Evolutionary conservation across 495 filamentous ascomycete species (phyloP), one percentile per base, ranked within the genome.

Genomic region (Aspergillus ellipticus): DNA sequence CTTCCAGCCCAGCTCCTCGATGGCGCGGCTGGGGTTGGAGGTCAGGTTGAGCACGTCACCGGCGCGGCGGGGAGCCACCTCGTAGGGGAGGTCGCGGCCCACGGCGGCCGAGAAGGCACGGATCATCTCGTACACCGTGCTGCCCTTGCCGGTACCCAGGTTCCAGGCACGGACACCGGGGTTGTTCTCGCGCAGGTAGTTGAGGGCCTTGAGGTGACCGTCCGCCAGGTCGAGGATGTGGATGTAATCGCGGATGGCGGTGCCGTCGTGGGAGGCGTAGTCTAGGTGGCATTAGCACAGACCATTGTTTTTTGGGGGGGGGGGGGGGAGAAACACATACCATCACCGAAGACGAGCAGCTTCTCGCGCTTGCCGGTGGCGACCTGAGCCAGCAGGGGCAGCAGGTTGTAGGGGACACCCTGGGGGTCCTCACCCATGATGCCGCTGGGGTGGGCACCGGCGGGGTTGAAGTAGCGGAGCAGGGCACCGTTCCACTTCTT

Each of bases 341-440:
- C 93, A 63, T 93, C 88, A 51, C 94, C 94, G 70, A 93, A 98
- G 13, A 98, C 92, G 49, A 95, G 72, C 51, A 98, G 79, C 78
- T 97, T 97, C 66, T 96, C 90, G 57, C 94, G 84, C 71, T 96
- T 92, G 56, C 94, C 95, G 24, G 93, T 90, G 31, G 94, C 94
- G 15, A 98, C 94, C 75, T 97, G 94, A 33, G 92, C 94, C 24
- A 97, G 82, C 57, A 98, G 79, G 7, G 94, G 94, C 19, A 98
- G 84, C 55, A 98, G 79, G 78, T 98, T 98, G 80, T 90, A 97
- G 2, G 94, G 94, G 24, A 96, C 85, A 58, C 94, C 94, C 70
- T 93, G 88, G 31, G 94, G 94, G 72, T 98, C 92, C 74, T 98
- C 94, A 52, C 94, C 94, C 95, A 98, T 98, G 73, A 98, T 85